Conservation (phyloP, 495 filamentous ascomycete species). For the Staphylotrichum longicolle region DNA sequence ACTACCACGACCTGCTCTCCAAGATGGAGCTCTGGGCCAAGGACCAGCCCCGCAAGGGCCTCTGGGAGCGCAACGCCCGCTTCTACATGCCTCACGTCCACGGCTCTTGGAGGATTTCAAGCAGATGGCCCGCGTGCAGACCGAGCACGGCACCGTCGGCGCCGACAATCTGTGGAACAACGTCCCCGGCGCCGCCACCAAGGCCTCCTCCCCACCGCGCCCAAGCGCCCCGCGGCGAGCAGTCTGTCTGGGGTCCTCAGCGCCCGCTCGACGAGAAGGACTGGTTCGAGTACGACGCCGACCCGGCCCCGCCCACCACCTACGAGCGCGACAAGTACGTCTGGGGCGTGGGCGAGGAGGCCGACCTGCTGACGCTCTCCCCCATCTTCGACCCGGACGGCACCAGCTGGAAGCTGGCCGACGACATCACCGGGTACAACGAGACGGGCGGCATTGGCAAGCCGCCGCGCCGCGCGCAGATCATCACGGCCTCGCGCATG, state of each 20-base stretch:
- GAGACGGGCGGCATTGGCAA: conserved; percentile 49
- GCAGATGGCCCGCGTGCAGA: conserved; percentile 88
- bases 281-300: conserved; percentile 64
- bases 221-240: conserved; percentile 48
- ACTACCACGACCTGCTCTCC: conserved; percentile 87
- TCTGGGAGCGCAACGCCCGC: conserved; percentile 90
- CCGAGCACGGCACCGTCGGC: conserved; percentile 72
- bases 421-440: conserved; percentile 91
- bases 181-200: conserved; percentile 33
- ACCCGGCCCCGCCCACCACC: conserved; percentile 66
- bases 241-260: conserved; percentile 82
- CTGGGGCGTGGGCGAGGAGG: conserved; percentile 91
- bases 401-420: conserved; percentile 81
- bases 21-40: conserved; percentile 72
- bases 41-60: conserved; percentile 79
- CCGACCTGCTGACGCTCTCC: conserved; percentile 90
- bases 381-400: conserved; percentile 88
- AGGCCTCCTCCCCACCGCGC: conserved; percentile 24
- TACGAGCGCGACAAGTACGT: conserved; percentile 76
- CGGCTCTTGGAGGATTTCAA: conserved; percentile 87
- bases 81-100: conserved; percentile 91
- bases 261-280: conserved; percentile 61
- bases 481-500: conserved; percentile 81
- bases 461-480: conserved; percentile 80
- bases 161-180: conserved; percentile 68